phyloP scores from a whole-genome alignment of 1,284 basidiomycete species.

The Tremellales sp. region DNA sequence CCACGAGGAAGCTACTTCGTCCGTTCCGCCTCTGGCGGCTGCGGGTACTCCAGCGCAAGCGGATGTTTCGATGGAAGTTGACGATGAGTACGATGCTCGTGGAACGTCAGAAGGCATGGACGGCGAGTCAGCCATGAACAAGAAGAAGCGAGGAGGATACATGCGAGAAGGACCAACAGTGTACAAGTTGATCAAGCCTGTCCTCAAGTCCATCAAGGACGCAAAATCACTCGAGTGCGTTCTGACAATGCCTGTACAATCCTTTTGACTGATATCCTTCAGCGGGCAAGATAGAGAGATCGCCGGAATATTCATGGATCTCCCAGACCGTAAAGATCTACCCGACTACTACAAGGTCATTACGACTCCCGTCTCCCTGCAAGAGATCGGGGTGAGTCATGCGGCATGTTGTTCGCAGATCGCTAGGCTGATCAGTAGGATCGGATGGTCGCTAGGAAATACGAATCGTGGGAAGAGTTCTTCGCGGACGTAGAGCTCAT shows the following conservation, averaged over 20 bases:
- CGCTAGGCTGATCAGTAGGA: slow-evolving; percentile 30
- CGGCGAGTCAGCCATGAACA: not conserved
- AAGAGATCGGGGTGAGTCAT: slow-evolving; percentile 69
- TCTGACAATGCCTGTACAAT: not conserved
- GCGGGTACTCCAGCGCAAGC: not conserved
- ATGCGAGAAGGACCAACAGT: slow-evolving; percentile 43
- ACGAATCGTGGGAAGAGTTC: slow-evolving; percentile 65
- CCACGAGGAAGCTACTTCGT: slow-evolving; percentile 2
- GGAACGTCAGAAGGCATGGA: not conserved
- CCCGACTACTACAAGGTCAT: slow-evolving; percentile 91
- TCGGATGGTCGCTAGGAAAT: slow-evolving; percentile 62
- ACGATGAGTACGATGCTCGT: not conserved
- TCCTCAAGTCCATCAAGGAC: slow-evolving; percentile 36
- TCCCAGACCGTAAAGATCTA: slow-evolving; percentile 72
- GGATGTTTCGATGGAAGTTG: slow-evolving; percentile 6
- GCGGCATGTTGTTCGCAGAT: not conserved
- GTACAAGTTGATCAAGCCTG: slow-evolving; percentile 46
- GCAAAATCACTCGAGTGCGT: slow-evolving; percentile 39
- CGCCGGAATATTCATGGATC: slow-evolving; percentile 66
- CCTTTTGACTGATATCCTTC: slow-evolving; percentile 6
- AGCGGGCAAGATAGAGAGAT: slow-evolving; percentile 60
- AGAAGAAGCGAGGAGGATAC: slow-evolving; percentile 32
- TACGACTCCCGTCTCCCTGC: slow-evolving; percentile 75
- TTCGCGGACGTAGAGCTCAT: slow-evolving; percentile 77
- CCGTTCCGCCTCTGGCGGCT: not conserved